These are phyloP conservation scores for Albophoma yamanashiensis DNA, from an alignment of 2,329 filamentous ascomycete genomes.

Conservation along the genomic window DNA sequence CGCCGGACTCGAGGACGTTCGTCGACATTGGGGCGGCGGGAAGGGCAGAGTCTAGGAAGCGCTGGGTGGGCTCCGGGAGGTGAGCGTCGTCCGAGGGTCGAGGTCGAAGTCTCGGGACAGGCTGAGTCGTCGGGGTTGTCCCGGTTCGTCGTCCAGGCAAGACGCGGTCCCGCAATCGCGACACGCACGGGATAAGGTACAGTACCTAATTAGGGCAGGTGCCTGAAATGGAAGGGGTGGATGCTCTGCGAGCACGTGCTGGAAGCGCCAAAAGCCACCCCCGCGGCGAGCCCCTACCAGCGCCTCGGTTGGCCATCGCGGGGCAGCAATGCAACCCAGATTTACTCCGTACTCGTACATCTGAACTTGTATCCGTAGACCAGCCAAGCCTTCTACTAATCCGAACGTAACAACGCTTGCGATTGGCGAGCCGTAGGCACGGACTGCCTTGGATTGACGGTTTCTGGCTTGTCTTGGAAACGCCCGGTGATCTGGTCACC, in stretches of 20 bases:
- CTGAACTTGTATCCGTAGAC: not conserved
- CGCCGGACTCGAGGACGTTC: slow-evolving; percentile 13
- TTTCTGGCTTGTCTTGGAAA: not conserved
- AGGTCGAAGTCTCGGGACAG: not conserved
- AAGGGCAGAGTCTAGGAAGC: too few species aligned
- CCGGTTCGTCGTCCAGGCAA: not conserved
- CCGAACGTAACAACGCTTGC: not conserved
- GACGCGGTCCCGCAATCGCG: not conserved
- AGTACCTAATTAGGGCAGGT: too few species aligned
- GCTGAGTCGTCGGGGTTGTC: not conserved
- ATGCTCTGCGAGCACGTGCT: not conserved
- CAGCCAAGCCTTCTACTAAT: not conserved
- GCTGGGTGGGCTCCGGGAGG: not conserved
- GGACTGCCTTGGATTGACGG: not conserved
- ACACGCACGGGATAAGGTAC: not conserved
- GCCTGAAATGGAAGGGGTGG: not conserved
- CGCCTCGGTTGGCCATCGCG: not conserved
- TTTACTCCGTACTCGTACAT: too few species aligned
- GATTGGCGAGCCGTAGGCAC: not conserved
- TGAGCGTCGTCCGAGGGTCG: not conserved
- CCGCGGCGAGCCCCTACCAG: not conserved
- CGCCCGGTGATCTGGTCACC: too few species aligned
- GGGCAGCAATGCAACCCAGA: not conserved
- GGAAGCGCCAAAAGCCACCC: not conserved
- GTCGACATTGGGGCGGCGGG: slow-evolving; percentile 7